Conservation (phyloP, 805 yeast species). For the Kluyveromyces siamensis region DNA sequence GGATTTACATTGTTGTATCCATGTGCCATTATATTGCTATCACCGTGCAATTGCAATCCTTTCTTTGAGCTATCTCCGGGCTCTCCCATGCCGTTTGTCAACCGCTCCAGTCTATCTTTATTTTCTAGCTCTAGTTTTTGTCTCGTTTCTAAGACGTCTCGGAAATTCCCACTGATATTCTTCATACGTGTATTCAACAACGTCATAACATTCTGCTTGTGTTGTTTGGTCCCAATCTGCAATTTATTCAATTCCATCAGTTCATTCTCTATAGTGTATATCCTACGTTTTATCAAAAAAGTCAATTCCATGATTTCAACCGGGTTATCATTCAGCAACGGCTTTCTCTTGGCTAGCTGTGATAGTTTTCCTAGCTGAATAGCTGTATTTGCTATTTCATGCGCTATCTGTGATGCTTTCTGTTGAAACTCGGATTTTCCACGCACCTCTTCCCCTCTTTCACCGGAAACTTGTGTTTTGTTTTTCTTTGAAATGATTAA, state of each 20-base stretch:
- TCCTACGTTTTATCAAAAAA: slow-evolving; percentile 47
- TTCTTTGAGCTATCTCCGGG: slow-evolving; percentile 3
- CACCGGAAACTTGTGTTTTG: slow-evolving; percentile 13
- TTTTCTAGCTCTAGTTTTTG: slow-evolving; percentile 76
- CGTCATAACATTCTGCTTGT: slow-evolving; percentile 80
- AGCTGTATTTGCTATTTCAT: slow-evolving; percentile 81
- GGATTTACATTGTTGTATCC: slow-evolving; percentile 32
- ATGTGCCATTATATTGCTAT: slow-evolving; percentile 4
- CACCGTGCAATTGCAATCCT: neutral
- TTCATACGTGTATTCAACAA: slow-evolving; percentile 82
- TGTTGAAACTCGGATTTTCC: slow-evolving; percentile 53
- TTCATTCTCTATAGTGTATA: slow-evolving; percentile 62
- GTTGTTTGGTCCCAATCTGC: slow-evolving; percentile 56
- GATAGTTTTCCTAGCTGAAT: slow-evolving; percentile 75
- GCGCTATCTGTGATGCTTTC: slow-evolving; percentile 75
- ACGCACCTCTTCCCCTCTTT: slow-evolving; percentile 28
- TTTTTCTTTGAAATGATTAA: slow-evolving; percentile 16
- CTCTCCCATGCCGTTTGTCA: slow-evolving; percentile 39
- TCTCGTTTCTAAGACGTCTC: slow-evolving; percentile 78
- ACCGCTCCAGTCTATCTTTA: slow-evolving; percentile 75
- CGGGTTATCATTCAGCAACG: slow-evolving; percentile 89
- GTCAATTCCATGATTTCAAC: slow-evolving; percentile 90
- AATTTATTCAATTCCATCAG: slow-evolving; percentile 60
- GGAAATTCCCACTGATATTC: slow-evolving; percentile 86
- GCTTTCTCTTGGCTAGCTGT: slow-evolving; percentile 74